These are phyloP conservation scores for Phytophthora constricta DNA, from an alignment of 352 stramenopile species.

Conservation along the genomic window DNA sequence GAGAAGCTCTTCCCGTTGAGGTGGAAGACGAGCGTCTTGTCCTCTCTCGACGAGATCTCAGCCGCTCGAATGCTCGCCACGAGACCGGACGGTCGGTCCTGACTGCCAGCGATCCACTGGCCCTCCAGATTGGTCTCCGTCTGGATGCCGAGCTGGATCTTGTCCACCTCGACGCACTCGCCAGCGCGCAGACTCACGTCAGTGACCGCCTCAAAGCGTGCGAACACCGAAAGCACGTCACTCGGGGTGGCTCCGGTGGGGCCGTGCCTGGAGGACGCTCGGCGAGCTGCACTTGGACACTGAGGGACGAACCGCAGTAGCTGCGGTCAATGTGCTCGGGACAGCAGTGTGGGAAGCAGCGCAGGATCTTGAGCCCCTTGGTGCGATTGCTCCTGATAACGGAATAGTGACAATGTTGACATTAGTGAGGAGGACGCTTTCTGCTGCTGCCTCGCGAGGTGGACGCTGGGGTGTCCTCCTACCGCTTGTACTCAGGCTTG, in stretches of 20 bases:
- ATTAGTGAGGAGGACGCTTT: not conserved
- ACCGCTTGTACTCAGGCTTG: conserved; percentile 73
- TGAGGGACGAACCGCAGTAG: conserved; percentile 71
- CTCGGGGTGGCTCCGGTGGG: conserved; percentile 17
- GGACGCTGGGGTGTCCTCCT: too few relatives aligned
- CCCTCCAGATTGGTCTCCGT: conserved; percentile 65
- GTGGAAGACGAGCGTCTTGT: conserved; percentile 51
- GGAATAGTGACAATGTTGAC: not conserved
- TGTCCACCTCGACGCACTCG: conserved; percentile 53
- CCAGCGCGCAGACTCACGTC: conserved; percentile 47
- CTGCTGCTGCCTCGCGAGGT: too few relatives aligned
- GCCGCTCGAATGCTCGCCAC: conserved; percentile 22
- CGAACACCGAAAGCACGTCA: conserved; percentile 38
- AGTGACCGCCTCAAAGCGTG: conserved; percentile 45
- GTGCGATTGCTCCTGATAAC: conserved; percentile 68
- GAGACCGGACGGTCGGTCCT: conserved; percentile 50
- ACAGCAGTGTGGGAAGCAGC: conserved; percentile 79
- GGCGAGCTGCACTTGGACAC: conserved; percentile 45
- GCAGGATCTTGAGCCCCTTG: conserved; percentile 76
- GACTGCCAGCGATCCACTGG: conserved; percentile 57
- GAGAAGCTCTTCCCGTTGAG: conserved; percentile 56
- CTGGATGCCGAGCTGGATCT: conserved; percentile 45
- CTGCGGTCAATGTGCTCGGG: conserved; percentile 74
- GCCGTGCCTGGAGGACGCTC: conserved; percentile 7
- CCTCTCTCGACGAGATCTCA: conserved; percentile 14